Conservation (phyloP, 371 early-diverging fungal species). For the Lichtheimia corymbifera region DNA sequence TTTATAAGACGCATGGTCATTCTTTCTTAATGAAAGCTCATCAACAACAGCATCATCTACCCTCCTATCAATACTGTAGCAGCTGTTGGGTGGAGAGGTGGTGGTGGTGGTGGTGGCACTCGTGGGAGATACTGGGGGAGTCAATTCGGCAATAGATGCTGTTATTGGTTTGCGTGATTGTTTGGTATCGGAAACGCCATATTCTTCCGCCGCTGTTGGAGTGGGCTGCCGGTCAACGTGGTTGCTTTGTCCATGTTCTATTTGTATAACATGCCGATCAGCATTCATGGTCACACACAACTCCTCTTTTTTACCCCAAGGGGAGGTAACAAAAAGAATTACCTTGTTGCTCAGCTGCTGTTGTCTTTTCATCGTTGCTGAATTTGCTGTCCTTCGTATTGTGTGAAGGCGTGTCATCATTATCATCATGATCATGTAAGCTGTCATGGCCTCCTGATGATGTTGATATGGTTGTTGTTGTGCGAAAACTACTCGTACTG, state of each 20-base stretch:
- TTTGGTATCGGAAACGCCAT: constrained; percentile 2
- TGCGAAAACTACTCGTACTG: background rate
- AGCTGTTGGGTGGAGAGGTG: background rate
- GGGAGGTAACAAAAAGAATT: background rate
- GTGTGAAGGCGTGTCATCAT: background rate
- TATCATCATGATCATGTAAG: background rate
- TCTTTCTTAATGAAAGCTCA: background rate
- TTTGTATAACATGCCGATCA: no score
- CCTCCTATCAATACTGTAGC: background rate
- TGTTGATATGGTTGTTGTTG: background rate
- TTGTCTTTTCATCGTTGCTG: background rate
- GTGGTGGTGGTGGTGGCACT: background rate
- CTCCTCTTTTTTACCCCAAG: no score
- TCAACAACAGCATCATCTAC: background rate
- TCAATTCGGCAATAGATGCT: background rate
- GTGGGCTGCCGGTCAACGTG: no score
- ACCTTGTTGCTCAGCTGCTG: no score
- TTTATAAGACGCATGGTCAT: background rate
- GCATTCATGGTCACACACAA: no score
- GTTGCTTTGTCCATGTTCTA: no score
- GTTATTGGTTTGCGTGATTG: background rate
- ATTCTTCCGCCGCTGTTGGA: no score
- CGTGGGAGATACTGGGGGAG: constrained; percentile 1
- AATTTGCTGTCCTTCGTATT: background rate
- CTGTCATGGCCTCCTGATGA: background rate